These are phyloP conservation scores for Yarrowia deformans DNA, from an alignment of 805 yeast genomes.

Conservation along the genomic window DNA sequence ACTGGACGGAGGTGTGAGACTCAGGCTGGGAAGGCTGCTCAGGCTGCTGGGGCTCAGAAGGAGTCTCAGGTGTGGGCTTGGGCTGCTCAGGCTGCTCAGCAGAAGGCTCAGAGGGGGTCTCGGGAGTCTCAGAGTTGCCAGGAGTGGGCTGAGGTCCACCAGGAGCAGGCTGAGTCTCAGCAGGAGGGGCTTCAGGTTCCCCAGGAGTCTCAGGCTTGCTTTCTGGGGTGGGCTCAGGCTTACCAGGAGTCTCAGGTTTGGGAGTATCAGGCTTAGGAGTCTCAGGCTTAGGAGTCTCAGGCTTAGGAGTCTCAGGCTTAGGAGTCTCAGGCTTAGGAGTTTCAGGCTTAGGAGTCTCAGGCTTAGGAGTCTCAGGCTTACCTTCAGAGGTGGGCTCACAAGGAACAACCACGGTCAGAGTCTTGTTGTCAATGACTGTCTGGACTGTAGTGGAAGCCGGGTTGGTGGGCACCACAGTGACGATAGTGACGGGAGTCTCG, in stretches of 20 bases:
- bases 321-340: not conserved
- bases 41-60: not conserved
- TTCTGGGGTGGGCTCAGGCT: not conserved
- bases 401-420: constrained; percentile 83
- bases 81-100: not conserved
- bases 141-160: not conserved
- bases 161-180: not conserved
- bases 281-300: too few species aligned
- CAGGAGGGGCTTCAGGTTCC: too few species aligned
- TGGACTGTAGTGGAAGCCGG: constrained; percentile 7
- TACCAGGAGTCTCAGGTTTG: not conserved
- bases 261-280: not conserved
- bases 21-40: not conserved
- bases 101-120: not conserved
- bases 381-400: constrained; percentile 10
- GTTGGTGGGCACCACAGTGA: constrained; percentile 26
- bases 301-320: too few species aligned
- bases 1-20: not conserved
- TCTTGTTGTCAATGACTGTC: constrained; percentile 92
- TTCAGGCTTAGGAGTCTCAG: not conserved
- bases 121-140: not conserved
- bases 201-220: too few species aligned
- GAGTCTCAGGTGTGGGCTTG: not conserved
- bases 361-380: too few species aligned
- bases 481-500: constrained; percentile 16